Evolutionary conservation across 2,329 filamentous ascomycete genomes (phyloP), one percentile per base, ranked within the genome.

Genomic region (Mycosphaerelloides madeirae): DNA sequence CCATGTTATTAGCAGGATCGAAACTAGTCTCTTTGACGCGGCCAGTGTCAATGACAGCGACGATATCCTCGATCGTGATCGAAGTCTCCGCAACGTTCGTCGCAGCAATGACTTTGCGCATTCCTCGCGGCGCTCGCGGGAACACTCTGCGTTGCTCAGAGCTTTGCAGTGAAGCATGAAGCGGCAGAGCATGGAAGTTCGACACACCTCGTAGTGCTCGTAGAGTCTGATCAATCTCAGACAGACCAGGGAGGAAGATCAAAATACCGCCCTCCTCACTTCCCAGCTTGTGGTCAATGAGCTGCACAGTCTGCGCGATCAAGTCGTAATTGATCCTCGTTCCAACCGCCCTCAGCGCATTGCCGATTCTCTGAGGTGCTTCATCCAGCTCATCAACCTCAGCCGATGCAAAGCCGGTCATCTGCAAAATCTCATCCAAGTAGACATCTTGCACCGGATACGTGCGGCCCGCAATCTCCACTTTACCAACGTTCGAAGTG

Each of bases 81-180:
- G 93, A 97, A 0, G 93, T 98, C 65, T 98, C 93, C 2, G 93
- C 93, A 2, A 98, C 91, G 59, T 98, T 98, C 34, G 93, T 98
- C 1, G 93, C 87, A 6, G 91, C 87, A 28, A 98, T 86, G 11
- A 98, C 80, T 68, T 98, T 98, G 29, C 93, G 79, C 67, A 87
- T 90, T 0, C 89, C 89, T 2, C 71, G 65, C 0, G 91, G 90
- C 3, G 93, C 71, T 12, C 76, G 75, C 20, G 80, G 76, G 63
- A 98, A 98, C 1, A 98, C 93, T 18, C 81, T 79, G 49, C 86
- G 84, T 66, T 98, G 93, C 57, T 97, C 91, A 2, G 77, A 77
- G 8, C 91, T 91, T 58, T 94, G 83, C 1, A 98, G 77, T 0
- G 90, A 96, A 11, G 93, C 93, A 64, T 98, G 93, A 0, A 98